A percentile compares a stretch with the other conserved stretches of the same genome.
phyloP scores from a whole-genome alignment of 169 alveolate genomes.

The Babesia bigemina region DNA sequence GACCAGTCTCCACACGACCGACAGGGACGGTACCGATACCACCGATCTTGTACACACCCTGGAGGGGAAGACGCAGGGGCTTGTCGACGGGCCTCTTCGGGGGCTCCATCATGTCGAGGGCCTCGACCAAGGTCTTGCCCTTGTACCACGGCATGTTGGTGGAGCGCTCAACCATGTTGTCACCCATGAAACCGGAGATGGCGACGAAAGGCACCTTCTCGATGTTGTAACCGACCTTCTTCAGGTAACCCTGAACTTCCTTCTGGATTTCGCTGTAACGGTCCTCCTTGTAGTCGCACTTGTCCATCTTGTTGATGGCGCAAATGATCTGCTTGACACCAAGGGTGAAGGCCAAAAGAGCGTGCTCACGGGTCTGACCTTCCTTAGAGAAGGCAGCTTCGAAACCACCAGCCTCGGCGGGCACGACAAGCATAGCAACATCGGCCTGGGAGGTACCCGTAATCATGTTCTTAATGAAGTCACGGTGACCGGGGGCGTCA shows the following conservation, averaged over 20 bases:
- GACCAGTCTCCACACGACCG: conserved; percentile 98
- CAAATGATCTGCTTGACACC: conserved; percentile 99
- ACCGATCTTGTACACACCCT: conserved; percentile 98
- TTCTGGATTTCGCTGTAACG: conserved; percentile 95
- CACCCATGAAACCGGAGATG: conserved; percentile 98
- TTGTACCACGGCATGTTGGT: conserved; percentile 97
- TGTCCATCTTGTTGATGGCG: conserved; percentile 99
- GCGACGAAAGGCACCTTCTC: conserved; percentile 97
- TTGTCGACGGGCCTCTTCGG: conserved; percentile 97
- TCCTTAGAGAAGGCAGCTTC: conserved; percentile 95
- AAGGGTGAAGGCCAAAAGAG: conserved; percentile 95
- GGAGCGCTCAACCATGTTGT: conserved; percentile 95
- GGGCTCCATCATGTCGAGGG: conserved; percentile 94
- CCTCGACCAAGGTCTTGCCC: conserved; percentile 95
- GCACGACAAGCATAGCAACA: conserved; percentile 96
- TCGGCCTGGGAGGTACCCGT: conserved; percentile 99
- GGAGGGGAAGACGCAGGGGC: conserved; percentile 96
- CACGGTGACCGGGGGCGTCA: conserved; percentile 99
- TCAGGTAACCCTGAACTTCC: conserved; percentile 93
- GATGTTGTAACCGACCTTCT: conserved; percentile 96
- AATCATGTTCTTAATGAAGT: conserved; percentile 98
- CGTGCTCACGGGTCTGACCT: conserved; percentile 99
- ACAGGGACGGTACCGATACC: conserved; percentile 99
- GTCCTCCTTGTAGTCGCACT: conserved; percentile 92
- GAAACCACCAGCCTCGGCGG: conserved; percentile 97